Percentiles rank a stretch among this genome's conserved stretches.
Conservation (phyloP, 139 green algal species). For the Volvox africanus region DNA sequence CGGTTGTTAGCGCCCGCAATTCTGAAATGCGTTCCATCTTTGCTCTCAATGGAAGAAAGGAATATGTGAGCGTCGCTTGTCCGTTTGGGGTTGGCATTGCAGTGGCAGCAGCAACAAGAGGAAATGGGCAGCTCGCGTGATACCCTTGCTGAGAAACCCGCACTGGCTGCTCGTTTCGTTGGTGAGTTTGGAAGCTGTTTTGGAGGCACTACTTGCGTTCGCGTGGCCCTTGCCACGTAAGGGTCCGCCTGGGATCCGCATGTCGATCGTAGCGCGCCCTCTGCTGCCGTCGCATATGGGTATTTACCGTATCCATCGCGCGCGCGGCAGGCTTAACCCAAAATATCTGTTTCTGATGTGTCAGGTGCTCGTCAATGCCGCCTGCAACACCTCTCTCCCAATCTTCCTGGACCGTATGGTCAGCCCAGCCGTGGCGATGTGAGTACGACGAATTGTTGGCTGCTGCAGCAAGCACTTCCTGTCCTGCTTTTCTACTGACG, state of each 20-base stretch:
- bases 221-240: too few species aligned
- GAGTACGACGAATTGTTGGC: background rate
- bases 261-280: too few species aligned
- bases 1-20: background rate
- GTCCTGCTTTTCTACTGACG: too few species aligned
- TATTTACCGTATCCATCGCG: too few species aligned
- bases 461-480: too few species aligned
- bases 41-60: background rate
- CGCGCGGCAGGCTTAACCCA: background rate
- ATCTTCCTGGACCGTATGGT: constrained; percentile 83
- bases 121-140: constrained; percentile 48
- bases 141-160: constrained; percentile 52
- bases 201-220: too few species aligned
- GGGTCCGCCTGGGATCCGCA: too few species aligned
- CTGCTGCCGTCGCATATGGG: too few species aligned
- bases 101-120: constrained; percentile 62
- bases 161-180: constrained; percentile 71
- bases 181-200: constrained; percentile 7
- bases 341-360: background rate
- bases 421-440: constrained; percentile 62
- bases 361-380: constrained; percentile 69
- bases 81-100: constrained; percentile 32
- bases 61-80: background rate
- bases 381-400: constrained; percentile 73
- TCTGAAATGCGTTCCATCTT: background rate